A percentile compares a stretch with the other conserved stretches of the same genome.
Evolutionary conservation across 768 basidiomycete species (phyloP).

Genomic region (Hygrocybe coccinea): DNA sequence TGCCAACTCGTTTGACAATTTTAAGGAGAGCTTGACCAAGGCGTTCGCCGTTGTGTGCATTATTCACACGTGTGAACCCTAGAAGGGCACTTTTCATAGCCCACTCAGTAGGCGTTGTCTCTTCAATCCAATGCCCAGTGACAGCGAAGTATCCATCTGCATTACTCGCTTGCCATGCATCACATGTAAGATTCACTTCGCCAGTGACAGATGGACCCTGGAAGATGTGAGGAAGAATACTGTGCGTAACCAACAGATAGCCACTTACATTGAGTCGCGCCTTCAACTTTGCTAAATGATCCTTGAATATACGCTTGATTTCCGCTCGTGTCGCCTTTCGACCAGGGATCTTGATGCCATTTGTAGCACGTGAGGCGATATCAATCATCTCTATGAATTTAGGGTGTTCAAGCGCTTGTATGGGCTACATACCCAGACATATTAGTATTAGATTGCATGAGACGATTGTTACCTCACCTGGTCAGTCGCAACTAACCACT

Average conservation of each 20-base stretch:
- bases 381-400: too few species aligned
- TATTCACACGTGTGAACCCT: conserved; percentile 34
- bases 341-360: too few species aligned
- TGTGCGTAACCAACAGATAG: background rate
- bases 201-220: conserved; percentile 9
- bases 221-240: too few species aligned
- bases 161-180: conserved; percentile 39
- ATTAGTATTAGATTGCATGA: too few species aligned
- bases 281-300: background rate
- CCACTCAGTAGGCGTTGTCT: conserved; percentile 22
- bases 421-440: too few species aligned
- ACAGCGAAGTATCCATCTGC: conserved; percentile 37
- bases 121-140: conserved; percentile 39
- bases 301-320: conserved; percentile 28
- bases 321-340: conserved; percentile 21
- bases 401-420: too few species aligned
- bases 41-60: conserved; percentile 31
- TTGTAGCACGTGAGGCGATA: too few species aligned
- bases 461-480: conserved; percentile 24
- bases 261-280: background rate
- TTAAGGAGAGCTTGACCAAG: conserved; percentile 38
- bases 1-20: conserved; percentile 23
- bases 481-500: conserved; percentile 37
- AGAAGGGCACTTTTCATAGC: conserved; percentile 25
- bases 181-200: conserved; percentile 30